phyloP scores from a whole-genome alignment of 164 flowering plant species.

The Paratinospora sagittata region DNA sequence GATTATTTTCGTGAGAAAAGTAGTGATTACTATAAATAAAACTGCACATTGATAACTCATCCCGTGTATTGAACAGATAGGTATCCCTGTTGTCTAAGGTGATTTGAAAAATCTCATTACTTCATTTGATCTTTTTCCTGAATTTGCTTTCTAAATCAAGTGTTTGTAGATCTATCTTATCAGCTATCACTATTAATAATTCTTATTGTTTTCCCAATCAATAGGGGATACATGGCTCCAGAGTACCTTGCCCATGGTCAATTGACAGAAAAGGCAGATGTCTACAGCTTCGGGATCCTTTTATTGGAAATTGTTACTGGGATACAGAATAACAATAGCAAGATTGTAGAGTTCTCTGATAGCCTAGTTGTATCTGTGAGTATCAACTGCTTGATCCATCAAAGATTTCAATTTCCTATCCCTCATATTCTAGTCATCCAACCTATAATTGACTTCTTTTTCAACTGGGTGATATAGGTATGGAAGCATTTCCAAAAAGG shows the following conservation, averaged over 20 bases:
- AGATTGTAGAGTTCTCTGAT: constrained; percentile 40
- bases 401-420: background rate
- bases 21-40: too few species aligned
- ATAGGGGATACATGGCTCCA: constrained; percentile 37
- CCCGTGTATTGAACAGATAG: too few species aligned
- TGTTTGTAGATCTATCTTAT: background rate
- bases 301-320: constrained; percentile 45
- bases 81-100: too few species aligned
- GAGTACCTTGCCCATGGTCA: constrained; percentile 12
- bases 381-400: background rate
- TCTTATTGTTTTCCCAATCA: constrained; percentile 7
- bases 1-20: background rate
- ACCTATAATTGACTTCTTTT: background rate
- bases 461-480: constrained; percentile 30
- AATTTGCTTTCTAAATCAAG: too few species aligned
- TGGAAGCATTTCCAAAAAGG: constrained; percentile 61
- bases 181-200: background rate
- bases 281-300: constrained; percentile 48
- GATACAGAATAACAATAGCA: constrained; percentile 33
- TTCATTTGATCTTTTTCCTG: too few species aligned
- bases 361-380: constrained; percentile 51
- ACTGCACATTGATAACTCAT: too few species aligned
- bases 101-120: too few species aligned
- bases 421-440: background rate
- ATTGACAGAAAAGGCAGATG: constrained; percentile 17